A percentile compares a stretch with the other conserved stretches of the same genome.
These are phyloP conservation scores for Botrytis deweyae DNA, from an alignment of 2,329 filamentous ascomycete species.

Conservation along the genomic window DNA sequence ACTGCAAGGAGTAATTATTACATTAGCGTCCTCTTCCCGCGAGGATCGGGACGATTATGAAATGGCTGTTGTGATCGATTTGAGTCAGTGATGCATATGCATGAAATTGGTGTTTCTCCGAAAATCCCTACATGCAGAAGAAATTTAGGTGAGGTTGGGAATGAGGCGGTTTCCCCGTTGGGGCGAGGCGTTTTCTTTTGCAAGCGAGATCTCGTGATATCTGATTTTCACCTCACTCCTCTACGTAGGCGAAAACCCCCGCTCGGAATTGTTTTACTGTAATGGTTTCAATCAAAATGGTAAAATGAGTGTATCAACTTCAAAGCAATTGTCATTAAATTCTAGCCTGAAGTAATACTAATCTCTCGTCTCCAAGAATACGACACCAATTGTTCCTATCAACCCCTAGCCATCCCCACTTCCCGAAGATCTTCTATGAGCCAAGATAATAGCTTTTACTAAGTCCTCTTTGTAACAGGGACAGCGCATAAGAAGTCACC, in stretches of 20 bases:
- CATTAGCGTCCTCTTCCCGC: background rate
- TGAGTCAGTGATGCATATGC: background rate
- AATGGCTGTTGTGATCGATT: background rate
- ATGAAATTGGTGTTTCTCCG: background rate
- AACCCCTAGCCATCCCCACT: background rate
- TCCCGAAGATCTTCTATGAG: background rate
- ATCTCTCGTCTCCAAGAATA: background rate
- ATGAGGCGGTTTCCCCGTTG: background rate
- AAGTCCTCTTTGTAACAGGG: background rate
- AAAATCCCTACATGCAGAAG: background rate
- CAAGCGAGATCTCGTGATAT: slow-evolving; percentile 4
- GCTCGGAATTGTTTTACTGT: background rate
- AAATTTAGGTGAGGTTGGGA: background rate
- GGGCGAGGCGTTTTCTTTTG: background rate
- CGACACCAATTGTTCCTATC: background rate
- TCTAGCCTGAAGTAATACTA: slow-evolving; percentile 8
- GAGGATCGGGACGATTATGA: background rate
- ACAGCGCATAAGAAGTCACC: slow-evolving; percentile 4
- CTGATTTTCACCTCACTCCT: background rate
- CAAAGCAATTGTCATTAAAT: slow-evolving; percentile 5
- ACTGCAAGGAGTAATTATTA: background rate
- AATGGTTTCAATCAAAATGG: background rate
- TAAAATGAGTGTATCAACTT: background rate
- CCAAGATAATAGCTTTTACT: background rate
- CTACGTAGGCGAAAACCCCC: background rate